A percentile compares a stretch with the other conserved stretches of the same genome.
Evolutionary conservation across 2,329 filamentous ascomycete species (phyloP).

Genomic region (Microcera coccophila): DNA sequence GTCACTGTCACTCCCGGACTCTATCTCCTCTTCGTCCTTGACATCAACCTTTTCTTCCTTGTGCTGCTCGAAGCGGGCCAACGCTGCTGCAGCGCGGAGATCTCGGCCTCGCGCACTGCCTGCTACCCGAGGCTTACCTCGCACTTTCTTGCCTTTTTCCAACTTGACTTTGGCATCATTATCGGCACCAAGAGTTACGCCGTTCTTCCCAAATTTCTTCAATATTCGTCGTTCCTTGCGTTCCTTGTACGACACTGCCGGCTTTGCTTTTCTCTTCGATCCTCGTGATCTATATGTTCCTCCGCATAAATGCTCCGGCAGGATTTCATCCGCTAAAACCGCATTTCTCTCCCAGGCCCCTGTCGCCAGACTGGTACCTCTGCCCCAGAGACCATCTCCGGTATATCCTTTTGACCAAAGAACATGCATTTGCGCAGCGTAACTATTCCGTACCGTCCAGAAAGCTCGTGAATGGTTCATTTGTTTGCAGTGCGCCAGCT

Average conservation of each 20-base stretch:
- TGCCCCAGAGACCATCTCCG: conserved; percentile 80
- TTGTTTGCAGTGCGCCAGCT: conserved; percentile 82
- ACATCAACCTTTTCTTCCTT: conserved; percentile 43
- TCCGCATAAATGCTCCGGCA: conserved; percentile 73
- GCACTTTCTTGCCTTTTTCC: conserved; percentile 60
- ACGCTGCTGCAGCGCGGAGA: conserved; percentile 69
- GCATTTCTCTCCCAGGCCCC: conserved; percentile 56
- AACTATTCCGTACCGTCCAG: conserved; percentile 73
- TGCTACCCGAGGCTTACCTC: conserved; percentile 68
- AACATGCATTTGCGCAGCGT: conserved; percentile 64
- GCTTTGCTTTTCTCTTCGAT: conserved; percentile 52
- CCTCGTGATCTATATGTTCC: conserved; percentile 67
- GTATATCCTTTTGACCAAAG: conserved; percentile 70
- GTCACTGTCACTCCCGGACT: conserved; percentile 45
- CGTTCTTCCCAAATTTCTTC: conserved; percentile 73
- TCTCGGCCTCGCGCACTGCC: conserved; percentile 71
- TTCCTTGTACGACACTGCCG: conserved; percentile 63
- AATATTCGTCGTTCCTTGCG: conserved; percentile 66
- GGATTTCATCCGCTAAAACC: conserved; percentile 49
- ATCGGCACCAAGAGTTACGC: conserved; percentile 65
- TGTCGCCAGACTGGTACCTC: conserved; percentile 59
- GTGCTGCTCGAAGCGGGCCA: conserved; percentile 65
- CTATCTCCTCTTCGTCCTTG: conserved; percentile 38
- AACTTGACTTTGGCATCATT: conserved; percentile 61
- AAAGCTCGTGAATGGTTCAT: conserved; percentile 86